Conservation (phyloP, 2,329 filamentous ascomycete species). For the Ascochyta koolunga region DNA sequence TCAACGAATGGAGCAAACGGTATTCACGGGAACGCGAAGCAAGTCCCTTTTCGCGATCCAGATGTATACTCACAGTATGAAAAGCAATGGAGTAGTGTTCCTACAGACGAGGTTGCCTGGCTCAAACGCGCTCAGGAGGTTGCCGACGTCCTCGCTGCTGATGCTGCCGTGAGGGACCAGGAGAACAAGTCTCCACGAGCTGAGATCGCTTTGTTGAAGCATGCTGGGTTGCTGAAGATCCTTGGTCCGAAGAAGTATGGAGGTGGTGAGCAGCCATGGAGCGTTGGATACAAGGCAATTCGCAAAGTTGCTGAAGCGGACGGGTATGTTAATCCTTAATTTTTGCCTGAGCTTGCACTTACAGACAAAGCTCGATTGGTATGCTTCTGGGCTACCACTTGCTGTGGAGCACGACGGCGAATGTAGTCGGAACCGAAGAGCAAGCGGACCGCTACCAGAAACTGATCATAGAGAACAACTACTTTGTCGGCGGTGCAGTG, state of each 20-base stretch:
- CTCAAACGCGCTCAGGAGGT: conserved; percentile 57
- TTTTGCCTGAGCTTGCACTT: neutral
- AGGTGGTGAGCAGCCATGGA: conserved; percentile 61
- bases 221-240: conserved; percentile 57
- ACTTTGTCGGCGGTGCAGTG: conserved; percentile 68
- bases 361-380: conserved; percentile 56
- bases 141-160: conserved; percentile 56
- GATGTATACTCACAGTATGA: conserved; percentile 50
- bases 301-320: conserved; percentile 69
- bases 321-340: conserved; percentile 50
- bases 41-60: conserved; percentile 41
- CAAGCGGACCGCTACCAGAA: conserved; percentile 64
- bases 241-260: conserved; percentile 59
- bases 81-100: conserved; percentile 46
- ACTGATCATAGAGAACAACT: conserved; percentile 67
- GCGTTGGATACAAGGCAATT: conserved; percentile 64
- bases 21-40: conserved; percentile 19
- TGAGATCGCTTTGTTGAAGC: conserved; percentile 60
- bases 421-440: conserved; percentile 64
- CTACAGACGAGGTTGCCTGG: conserved; percentile 54
- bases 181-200: conserved; percentile 60
- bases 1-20: conserved; percentile 20
- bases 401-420: conserved; percentile 67
- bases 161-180: conserved; percentile 56
- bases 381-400: conserved; percentile 71